Conservation (phyloP, 1,284 basidiomycete species). For the Tilletia indica region DNA sequence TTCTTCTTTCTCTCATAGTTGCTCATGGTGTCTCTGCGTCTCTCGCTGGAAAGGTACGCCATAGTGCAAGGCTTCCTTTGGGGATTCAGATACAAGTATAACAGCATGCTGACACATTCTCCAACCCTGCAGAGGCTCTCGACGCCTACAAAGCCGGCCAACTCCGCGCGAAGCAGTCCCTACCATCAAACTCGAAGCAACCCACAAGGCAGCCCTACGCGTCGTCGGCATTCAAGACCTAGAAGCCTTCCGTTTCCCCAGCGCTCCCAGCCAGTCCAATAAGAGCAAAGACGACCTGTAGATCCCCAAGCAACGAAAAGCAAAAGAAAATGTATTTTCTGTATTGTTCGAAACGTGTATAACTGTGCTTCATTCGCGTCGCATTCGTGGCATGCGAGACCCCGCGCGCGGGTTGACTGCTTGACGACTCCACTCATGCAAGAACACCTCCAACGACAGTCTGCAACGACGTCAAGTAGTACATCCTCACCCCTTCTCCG, state of each 20-base stretch:
- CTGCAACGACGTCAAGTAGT: slow-evolving; percentile 14
- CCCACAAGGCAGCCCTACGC: slow-evolving; percentile 17
- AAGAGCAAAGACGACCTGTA: no score
- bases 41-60: slow-evolving; percentile 53
- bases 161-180: slow-evolving; percentile 10
- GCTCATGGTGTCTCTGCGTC: slow-evolving; percentile 44
- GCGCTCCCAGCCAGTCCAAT: no score
- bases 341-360: no score
- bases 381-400: no score
- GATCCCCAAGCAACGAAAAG: no score
- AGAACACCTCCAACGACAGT: background rate
- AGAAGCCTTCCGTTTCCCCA: background rate
- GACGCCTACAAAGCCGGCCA: slow-evolving; percentile 12
- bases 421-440: background rate
- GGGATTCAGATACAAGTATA: no score
- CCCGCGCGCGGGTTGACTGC: no score
- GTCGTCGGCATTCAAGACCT: slow-evolving; percentile 7
- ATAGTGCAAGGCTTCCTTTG: background rate
- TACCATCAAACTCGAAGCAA: slow-evolving; percentile 9
- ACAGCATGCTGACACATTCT: background rate
- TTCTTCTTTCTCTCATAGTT: background rate
- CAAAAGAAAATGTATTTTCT: no score
- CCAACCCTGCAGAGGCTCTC: slow-evolving; percentile 5
- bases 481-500: slow-evolving; percentile 32
- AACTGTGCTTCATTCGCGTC: no score